Conservation (phyloP, 1,139 yeast species). For the Meyerozyma smithsonii region DNA sequence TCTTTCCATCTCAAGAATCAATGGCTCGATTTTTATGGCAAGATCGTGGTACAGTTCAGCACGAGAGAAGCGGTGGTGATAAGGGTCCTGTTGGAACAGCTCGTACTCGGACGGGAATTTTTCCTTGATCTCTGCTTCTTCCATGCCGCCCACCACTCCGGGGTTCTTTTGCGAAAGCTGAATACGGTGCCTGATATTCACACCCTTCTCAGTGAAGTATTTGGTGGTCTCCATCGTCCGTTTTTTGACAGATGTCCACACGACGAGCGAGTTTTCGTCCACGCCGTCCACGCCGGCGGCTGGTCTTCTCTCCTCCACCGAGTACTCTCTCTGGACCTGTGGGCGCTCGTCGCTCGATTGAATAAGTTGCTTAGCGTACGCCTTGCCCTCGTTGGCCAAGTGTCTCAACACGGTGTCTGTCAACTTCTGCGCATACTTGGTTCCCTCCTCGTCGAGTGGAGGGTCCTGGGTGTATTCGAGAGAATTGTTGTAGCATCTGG, state of each 20-base stretch:
- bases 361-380: conserved; percentile 16
- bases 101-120: conserved; percentile 67
- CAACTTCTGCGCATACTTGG: conserved; percentile 45
- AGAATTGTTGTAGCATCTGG: conserved; percentile 67
- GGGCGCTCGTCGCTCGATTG: conserved; percentile 7
- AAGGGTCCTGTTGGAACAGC: conserved; percentile 70
- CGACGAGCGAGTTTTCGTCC: conserved; percentile 52
- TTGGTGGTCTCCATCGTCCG: conserved; percentile 80
- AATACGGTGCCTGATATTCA: conserved; percentile 67
- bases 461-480: conserved; percentile 59
- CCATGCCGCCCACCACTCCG: conserved; percentile 75
- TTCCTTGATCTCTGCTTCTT: conserved; percentile 52
- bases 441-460: conserved; percentile 57
- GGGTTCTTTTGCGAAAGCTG: conserved; percentile 87
- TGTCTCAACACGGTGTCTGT: conserved; percentile 34
- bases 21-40: conserved; percentile 90
- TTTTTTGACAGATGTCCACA: conserved; percentile 90
- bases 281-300: conserved; percentile 48
- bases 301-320: conserved; percentile 32
- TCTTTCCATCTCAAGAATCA: conserved; percentile 88
- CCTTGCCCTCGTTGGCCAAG: conserved; percentile 28
- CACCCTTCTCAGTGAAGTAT: conserved; percentile 50
- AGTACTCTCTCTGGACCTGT: conserved; percentile 12
- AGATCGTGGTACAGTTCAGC: conserved; percentile 95
- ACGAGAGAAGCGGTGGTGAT: conserved; percentile 87